A percentile compares a stretch with the other conserved stretches of the same genome.
Evolutionary conservation across 371 early-diverging fungal genomes (phyloP).

Genomic region (Amoeboaphelidium protococcarum): DNA sequence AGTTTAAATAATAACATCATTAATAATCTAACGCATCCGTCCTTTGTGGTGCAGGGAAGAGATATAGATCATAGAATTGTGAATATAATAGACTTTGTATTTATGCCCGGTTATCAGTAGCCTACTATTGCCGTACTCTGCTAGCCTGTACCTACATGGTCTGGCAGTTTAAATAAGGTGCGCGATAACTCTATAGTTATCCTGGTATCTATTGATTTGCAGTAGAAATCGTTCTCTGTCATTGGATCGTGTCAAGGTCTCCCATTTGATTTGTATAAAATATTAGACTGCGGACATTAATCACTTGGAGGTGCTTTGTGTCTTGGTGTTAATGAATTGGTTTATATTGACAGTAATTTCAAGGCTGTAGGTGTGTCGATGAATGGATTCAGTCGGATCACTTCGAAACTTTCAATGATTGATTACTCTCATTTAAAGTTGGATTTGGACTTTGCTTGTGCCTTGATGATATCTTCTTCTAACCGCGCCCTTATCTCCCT

Average conservation of each 20-base stretch:
- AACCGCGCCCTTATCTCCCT: neutral
- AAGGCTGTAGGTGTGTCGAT: slow-evolving; percentile 42
- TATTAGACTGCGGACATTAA: slow-evolving; percentile 42
- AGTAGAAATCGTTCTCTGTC: slow-evolving; percentile 38
- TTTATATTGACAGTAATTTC: slow-evolving; percentile 63
- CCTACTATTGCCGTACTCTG: slow-evolving; percentile 83
- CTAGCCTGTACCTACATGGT: slow-evolving; percentile 49
- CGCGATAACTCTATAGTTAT: slow-evolving; percentile 52
- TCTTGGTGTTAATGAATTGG: slow-evolving; percentile 41
- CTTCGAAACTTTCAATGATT: neutral
- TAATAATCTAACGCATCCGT: neutral
- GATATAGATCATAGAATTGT: slow-evolving; percentile 15
- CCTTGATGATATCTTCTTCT: neutral
- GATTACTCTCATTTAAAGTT: neutral
- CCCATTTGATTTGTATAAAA: slow-evolving; percentile 54
- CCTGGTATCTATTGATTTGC: slow-evolving; percentile 59
- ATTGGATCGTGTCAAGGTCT: slow-evolving; percentile 46
- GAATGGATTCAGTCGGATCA: slow-evolving; percentile 19
- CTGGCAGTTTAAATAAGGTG: slow-evolving; percentile 34
- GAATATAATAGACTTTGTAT: slow-evolving; percentile 62
- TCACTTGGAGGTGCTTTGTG: slow-evolving; percentile 70
- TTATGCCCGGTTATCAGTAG: slow-evolving; percentile 66
- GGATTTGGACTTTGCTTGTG: neutral
- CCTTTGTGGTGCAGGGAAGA: neutral
- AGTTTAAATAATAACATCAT: neutral